Percentiles rank a stretch among this genome's conserved stretches.
Evolutionary conservation across 352 stramenopile species (phyloP).

Genomic region (Halophytophthora batemanensis): DNA sequence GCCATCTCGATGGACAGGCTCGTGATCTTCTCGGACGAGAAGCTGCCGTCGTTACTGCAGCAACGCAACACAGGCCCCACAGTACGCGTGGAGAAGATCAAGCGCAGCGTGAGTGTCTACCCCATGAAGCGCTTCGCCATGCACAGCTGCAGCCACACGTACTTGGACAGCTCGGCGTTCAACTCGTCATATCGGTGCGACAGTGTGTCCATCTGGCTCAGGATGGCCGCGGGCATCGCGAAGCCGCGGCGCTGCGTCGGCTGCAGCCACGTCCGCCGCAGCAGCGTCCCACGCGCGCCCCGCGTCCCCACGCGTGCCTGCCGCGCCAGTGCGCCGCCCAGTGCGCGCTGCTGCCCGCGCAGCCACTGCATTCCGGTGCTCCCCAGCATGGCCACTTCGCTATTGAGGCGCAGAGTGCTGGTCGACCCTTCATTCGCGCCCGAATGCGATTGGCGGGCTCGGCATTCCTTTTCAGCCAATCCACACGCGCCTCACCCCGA

Average conservation of each 20-base stretch:
- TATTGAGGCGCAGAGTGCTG: too few species aligned
- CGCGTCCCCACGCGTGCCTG: background rate
- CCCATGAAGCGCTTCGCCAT: too few species aligned
- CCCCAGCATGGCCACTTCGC: background rate
- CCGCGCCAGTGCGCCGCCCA: slow-evolving; percentile 11
- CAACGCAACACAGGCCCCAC: slow-evolving; percentile 4
- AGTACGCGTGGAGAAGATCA: background rate
- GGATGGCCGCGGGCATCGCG: slow-evolving; percentile 70
- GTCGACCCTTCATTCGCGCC: too few species aligned
- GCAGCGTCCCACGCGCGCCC: background rate
- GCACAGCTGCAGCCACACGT: slow-evolving; percentile 13
- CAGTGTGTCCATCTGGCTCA: slow-evolving; percentile 69
- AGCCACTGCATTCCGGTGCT: slow-evolving; percentile 17
- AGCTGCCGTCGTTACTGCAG: slow-evolving; percentile 70
- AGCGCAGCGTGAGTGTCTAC: background rate
- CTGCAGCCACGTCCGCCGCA: slow-evolving; percentile 5
- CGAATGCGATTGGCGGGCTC: too few species aligned
- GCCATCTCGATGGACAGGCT: slow-evolving; percentile 84
- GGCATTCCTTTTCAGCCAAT: too few species aligned
- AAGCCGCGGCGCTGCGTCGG: slow-evolving; percentile 35
- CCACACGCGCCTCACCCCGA: too few species aligned
- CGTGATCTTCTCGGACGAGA: slow-evolving; percentile 68
- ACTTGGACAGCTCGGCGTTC: slow-evolving; percentile 59
- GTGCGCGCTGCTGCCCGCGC: slow-evolving; percentile 14
- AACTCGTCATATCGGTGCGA: slow-evolving; percentile 64